These are phyloP conservation scores for Sarcomyxa edulis DNA, from an alignment of 768 basidiomycete species.

Conservation along the genomic window DNA sequence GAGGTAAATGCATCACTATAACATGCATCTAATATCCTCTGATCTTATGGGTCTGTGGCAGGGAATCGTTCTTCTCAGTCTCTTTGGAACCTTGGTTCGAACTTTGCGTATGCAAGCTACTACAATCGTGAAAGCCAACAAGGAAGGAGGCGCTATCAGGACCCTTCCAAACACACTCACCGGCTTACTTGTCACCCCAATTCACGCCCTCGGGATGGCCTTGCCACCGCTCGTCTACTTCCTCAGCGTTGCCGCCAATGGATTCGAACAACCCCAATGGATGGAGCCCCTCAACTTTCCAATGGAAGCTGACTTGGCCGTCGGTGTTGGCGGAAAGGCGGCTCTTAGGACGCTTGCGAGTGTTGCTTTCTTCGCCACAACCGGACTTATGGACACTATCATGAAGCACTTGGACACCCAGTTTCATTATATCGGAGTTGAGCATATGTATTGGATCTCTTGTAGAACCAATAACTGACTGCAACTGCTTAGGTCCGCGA, in stretches of 20 bases:
- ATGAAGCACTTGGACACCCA: slow-evolving; percentile 19
- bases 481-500: slow-evolving; percentile 12
- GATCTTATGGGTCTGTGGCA: too few species aligned
- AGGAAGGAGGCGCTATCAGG: slow-evolving; percentile 15
- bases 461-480: not conserved
- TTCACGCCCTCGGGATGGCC: slow-evolving; percentile 17
- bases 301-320: slow-evolving; percentile 8
- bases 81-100: not conserved
- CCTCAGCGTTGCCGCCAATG: slow-evolving; percentile 17
- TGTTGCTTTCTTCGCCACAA: slow-evolving; percentile 15
- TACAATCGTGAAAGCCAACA: slow-evolving; percentile 1
- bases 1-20: slow-evolving; percentile 10
- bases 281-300: slow-evolving; percentile 20
- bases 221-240: slow-evolving; percentile 23
- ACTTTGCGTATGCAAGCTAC: not conserved
- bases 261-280: slow-evolving; percentile 29
- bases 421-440: slow-evolving; percentile 26
- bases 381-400: slow-evolving; percentile 10
- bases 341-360: slow-evolving; percentile 21
- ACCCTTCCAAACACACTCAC: slow-evolving; percentile 12
- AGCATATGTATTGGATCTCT: not conserved
- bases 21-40: too few species aligned
- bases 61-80: too few species aligned
- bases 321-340: slow-evolving; percentile 17
- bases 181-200: slow-evolving; percentile 20